These are phyloP conservation scores for Globisporangium ultimum DNA, from an alignment of 352 stramenopile genomes.

Conservation along the genomic window DNA sequence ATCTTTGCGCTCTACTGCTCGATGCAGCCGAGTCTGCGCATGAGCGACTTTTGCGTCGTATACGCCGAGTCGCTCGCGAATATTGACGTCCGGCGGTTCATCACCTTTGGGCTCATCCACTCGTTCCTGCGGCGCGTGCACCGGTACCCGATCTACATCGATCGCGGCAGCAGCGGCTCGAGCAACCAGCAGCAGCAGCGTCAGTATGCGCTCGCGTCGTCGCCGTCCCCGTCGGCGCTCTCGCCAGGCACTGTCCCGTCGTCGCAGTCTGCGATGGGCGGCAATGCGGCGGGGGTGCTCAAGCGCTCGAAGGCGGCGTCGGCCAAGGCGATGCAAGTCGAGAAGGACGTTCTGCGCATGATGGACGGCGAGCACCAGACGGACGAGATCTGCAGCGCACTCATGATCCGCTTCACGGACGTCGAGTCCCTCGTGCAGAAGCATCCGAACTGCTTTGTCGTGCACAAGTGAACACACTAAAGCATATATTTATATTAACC, in stretches of 20 bases:
- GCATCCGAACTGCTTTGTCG: constrained; percentile 63
- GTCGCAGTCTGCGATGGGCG: constrained; percentile 19
- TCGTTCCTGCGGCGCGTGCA: constrained; percentile 82
- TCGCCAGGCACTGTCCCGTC: constrained; percentile 6
- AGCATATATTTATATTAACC: constrained; percentile 21
- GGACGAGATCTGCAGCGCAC: constrained; percentile 81
- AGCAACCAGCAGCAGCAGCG: constrained; percentile 15
- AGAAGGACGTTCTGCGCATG: constrained; percentile 76
- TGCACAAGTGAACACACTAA: constrained; percentile 55
- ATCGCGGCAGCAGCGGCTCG: constrained; percentile 22
- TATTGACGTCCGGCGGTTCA: constrained; percentile 79
- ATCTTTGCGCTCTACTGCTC: constrained; percentile 87
- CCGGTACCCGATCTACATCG: constrained; percentile 74
- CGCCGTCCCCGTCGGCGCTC: constrained; percentile 20
- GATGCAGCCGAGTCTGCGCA: constrained; percentile 75
- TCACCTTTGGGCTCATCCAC: constrained; percentile 89
- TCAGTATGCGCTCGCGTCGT: constrained; percentile 27
- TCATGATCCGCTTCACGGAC: constrained; percentile 69
- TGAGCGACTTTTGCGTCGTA: constrained; percentile 82
- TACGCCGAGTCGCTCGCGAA: constrained; percentile 64
- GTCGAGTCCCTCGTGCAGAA: constrained; percentile 60
- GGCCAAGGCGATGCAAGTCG: constrained; percentile 46
- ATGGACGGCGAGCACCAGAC: constrained; percentile 82
- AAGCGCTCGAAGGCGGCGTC: constrained; percentile 35
- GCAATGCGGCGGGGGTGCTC: constrained; percentile 19